Evolutionary conservation across 352 stramenopile genomes (phyloP), one percentile per base, ranked within the genome.

Genomic region (Stephanocyclus meneghinianus): DNA sequence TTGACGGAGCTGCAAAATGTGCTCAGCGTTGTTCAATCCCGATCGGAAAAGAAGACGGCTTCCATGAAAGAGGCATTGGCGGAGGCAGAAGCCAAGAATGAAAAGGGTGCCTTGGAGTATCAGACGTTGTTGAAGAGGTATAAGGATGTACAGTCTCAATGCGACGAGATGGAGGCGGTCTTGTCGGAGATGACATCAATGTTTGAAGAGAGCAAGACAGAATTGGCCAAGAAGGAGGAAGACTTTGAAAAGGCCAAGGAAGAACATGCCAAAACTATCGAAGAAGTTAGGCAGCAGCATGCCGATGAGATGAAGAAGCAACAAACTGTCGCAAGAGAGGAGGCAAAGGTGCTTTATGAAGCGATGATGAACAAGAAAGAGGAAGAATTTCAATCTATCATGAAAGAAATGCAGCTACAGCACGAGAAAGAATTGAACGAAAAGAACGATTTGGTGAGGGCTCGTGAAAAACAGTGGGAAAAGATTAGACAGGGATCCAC

Each of bases 161-260:
- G 26, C 16, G 13, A 62, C 30, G 55, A 77, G 44, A 65, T 84
- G 57, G 42, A 74, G 56, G 44, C 16, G 13, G 44, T 51, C 7
- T 44, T 80, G 15, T 45, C 68, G 3, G 64, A 84, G 13, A 42
- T 84, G 29, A 62, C 66, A 10, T 18, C 57, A 21, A 61, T 68
- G 66, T 72, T 71, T 26, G 59, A 83, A 13, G 47, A 78, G 53
- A 47, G 65, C 11, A 60, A 70, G 18, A 60, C 40, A 15, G 76
- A 83, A n/a, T 51, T 73, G 13, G 26, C 40, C 18, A 60, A 30
- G 8, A 67, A 73, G 30, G 50, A 53, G 1, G 51, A 61, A 21
- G 64, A 57, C 6, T 61, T 76, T 5, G 50, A 76, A 45, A 50
- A 72, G 35, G 13, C 74, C 18, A 18, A 82, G 29, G 57, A 66